A percentile compares a stretch with the other conserved stretches of the same genome.
Evolutionary conservation across 169 alveolate genomes (phyloP).

Genomic region (Eimeria falciformis): DNA sequence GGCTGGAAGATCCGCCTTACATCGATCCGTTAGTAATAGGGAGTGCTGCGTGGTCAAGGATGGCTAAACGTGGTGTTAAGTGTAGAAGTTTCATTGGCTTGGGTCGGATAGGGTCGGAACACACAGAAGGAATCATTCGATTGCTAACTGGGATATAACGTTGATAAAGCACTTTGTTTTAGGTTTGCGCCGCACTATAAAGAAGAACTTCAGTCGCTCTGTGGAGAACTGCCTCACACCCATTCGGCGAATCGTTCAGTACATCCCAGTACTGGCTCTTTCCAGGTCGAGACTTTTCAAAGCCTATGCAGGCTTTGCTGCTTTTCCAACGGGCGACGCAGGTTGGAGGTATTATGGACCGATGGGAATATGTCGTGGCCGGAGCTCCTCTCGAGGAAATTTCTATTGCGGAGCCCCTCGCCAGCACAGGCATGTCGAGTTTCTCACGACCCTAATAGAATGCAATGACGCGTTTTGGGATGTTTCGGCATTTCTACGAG

Average conservation of each 20-base stretch:
- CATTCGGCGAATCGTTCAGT: neutral
- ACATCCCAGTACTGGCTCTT: neutral
- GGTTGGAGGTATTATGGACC: conserved; percentile 83
- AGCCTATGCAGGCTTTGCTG: neutral
- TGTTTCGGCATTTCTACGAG: neutral
- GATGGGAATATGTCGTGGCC: conserved; percentile 88
- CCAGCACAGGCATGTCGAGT: conserved; percentile 78
- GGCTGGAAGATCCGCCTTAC: neutral
- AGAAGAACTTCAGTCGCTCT: too few relatives aligned
- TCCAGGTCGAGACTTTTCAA: neutral
- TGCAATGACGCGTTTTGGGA: neutral
- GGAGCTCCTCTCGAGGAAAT: conserved; percentile 87
- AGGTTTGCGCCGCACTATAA: too few relatives aligned
- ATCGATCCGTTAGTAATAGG: neutral
- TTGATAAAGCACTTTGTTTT: too few relatives aligned
- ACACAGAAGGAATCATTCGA: neutral
- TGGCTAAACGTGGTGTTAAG: too few relatives aligned
- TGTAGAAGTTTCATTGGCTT: too few relatives aligned
- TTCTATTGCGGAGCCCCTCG: conserved; percentile 87
- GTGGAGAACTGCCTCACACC: neutral
- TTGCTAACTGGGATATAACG: neutral
- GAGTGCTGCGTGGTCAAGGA: neutral
- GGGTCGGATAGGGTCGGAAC: neutral
- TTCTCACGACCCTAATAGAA: neutral
- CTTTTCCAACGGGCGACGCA: neutral